Conservation (phyloP, 2,329 filamentous ascomycete genomes). For the Raffaelea ambrosiae region DNA sequence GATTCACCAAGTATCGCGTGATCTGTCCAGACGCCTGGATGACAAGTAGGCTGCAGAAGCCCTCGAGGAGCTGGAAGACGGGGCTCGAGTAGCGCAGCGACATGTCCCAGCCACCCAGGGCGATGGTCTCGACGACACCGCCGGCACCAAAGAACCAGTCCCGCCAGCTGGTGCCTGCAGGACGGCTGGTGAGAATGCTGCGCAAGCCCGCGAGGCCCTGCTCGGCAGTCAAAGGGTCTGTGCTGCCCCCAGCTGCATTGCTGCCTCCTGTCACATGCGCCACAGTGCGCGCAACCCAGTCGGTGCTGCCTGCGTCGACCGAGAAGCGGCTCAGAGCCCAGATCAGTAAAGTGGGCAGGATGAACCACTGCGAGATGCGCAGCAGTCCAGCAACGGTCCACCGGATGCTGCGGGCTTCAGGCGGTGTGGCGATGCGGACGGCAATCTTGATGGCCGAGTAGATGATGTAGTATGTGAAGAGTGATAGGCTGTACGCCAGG, state of each 20-base stretch:
- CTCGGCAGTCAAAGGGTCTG: neutral
- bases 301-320: conserved; percentile 59
- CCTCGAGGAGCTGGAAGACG: conserved; percentile 88
- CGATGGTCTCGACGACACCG: conserved; percentile 69
- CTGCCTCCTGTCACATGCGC: conserved; percentile 10
- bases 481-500: conserved; percentile 81
- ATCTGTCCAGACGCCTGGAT: conserved; percentile 94
- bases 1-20: conserved; percentile 88
- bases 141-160: conserved; percentile 87
- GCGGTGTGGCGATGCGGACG: conserved; percentile 42
- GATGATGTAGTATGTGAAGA: conserved; percentile 84
- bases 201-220: neutral
- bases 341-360: conserved; percentile 80
- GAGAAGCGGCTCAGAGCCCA: conserved; percentile 96
- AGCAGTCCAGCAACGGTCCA: conserved; percentile 62
- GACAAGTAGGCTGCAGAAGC: conserved; percentile 91
- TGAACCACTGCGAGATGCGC: conserved; percentile 72
- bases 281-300: conserved; percentile 16
- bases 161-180: conserved; percentile 55
- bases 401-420: conserved; percentile 67
- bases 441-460: conserved; percentile 71
- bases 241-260: neutral
- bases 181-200: conserved; percentile 1
- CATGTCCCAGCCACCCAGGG: conserved; percentile 83
- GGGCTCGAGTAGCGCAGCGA: conserved; percentile 84